Evolutionary conservation across 2,329 filamentous ascomycete species (phyloP).

Genomic region (Dactylella cylindrospora): DNA sequence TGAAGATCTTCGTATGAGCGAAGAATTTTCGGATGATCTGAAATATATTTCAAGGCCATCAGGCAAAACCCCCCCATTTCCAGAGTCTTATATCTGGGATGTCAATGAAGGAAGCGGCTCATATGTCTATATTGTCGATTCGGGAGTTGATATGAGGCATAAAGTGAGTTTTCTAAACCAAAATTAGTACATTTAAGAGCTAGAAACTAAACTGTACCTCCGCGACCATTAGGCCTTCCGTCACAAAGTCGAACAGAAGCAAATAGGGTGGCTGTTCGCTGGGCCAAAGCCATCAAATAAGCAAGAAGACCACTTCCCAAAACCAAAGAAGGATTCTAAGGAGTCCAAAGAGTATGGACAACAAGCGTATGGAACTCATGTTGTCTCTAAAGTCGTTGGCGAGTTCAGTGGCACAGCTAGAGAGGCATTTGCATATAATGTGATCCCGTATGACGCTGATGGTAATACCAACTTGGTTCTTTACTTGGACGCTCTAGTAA

Average conservation of each 20-base stretch:
- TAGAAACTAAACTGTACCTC: neutral
- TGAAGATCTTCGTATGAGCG: too few relatives aligned
- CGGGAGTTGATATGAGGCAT: conserved; percentile 10
- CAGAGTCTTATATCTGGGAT: conserved; percentile 32
- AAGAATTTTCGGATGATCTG: too few relatives aligned
- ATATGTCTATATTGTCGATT: conserved; percentile 24
- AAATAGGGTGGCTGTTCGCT: conserved; percentile 21
- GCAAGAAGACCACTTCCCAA: conserved; percentile 8
- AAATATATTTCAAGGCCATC: too few relatives aligned
- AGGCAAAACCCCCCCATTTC: too few relatives aligned
- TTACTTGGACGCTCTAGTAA: conserved; percentile 22
- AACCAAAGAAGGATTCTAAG: neutral
- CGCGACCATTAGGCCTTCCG: conserved; percentile 3
- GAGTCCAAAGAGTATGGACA: too few relatives aligned
- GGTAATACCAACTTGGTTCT: conserved; percentile 10
- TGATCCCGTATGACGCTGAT: conserved; percentile 19
- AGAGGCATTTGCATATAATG: conserved; percentile 15
- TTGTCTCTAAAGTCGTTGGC: conserved; percentile 24
- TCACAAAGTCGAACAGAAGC: conserved; percentile 3
- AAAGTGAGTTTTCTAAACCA: conserved; percentile 1
- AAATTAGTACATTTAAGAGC: too few relatives aligned
- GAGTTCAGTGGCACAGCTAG: conserved; percentile 10
- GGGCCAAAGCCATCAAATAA: conserved; percentile 10
- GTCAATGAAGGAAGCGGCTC: conserved; percentile 10
- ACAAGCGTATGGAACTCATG: conserved; percentile 14